These are phyloP conservation scores for Nicotiana tabacum DNA, from an alignment of 257 asterid genomes.

Conservation along the genomic window DNA sequence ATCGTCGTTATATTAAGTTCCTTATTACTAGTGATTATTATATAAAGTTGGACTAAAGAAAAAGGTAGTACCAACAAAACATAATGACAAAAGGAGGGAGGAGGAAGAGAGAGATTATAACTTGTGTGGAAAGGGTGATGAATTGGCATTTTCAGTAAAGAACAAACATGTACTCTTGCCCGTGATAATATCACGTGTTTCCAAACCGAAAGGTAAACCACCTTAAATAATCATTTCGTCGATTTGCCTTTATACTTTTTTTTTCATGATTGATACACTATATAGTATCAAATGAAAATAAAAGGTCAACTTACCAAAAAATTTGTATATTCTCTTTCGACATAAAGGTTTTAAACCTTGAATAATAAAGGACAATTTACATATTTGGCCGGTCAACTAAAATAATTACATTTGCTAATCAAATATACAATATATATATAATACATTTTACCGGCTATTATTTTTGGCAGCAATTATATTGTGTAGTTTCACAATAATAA, in stretches of 20 bases:
- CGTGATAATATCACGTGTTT: slow-evolving; percentile 12
- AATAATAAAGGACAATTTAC: too few relatives aligned
- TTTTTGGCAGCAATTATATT: too few relatives aligned
- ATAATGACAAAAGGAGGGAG: not conserved
- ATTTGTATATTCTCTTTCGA: too few relatives aligned
- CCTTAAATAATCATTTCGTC: slow-evolving; percentile 16
- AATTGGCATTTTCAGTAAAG: not conserved
- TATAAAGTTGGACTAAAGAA: not conserved
- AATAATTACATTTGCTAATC: too few relatives aligned
- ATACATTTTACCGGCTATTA: too few relatives aligned
- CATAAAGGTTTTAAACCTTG: not conserved
- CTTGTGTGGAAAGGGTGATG: not conserved
- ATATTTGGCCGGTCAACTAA: too few relatives aligned
- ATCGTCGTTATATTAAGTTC: not conserved
- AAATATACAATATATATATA: too few relatives aligned
- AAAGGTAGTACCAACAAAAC: not conserved
- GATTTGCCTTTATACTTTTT: not conserved
- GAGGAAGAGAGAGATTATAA: not conserved
- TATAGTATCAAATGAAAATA: not conserved
- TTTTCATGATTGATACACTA: not conserved
- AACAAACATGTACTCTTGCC: not conserved
- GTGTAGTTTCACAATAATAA: too few relatives aligned
- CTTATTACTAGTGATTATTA: not conserved
- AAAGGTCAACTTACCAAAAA: not conserved
- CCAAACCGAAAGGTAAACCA: slow-evolving; percentile 26